These are phyloP conservation scores for Colletotrichum scovillei DNA, from an alignment of 2,329 filamentous ascomycete species.

Conservation along the genomic window DNA sequence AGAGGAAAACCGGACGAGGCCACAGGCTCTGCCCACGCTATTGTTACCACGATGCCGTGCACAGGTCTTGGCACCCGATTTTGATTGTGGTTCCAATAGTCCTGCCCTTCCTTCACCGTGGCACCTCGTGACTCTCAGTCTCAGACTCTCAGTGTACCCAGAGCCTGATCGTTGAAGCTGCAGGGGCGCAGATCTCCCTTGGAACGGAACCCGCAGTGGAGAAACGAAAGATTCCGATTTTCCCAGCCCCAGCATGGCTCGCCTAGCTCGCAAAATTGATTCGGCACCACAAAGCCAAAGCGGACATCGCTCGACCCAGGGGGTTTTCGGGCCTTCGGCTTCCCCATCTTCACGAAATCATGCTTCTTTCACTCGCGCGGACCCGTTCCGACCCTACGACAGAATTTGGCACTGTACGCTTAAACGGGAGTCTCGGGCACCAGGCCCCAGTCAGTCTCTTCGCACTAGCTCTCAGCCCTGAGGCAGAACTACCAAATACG, in stretches of 20 bases:
- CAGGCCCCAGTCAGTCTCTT: not conserved
- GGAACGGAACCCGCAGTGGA: slow-evolving; percentile 3
- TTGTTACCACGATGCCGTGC: not conserved
- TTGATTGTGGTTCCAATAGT: not conserved
- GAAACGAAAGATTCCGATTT: slow-evolving; percentile 1
- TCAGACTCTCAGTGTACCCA: not conserved
- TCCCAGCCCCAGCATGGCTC: slow-evolving; percentile 4
- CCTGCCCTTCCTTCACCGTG: not conserved
- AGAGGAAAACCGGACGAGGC: not conserved
- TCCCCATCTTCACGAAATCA: slow-evolving; percentile 16
- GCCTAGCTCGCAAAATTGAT: not conserved
- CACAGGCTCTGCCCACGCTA: slow-evolving; percentile 8
- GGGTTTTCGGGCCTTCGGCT: slow-evolving; percentile 1
- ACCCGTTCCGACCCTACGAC: not conserved
- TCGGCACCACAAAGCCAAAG: not conserved
- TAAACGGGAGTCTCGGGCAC: not conserved
- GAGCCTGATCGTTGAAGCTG: not conserved
- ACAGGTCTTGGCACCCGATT: slow-evolving; percentile 14
- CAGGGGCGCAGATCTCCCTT: slow-evolving; percentile 23
- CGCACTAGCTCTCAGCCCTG: slow-evolving; percentile 10
- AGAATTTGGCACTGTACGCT: not conserved
- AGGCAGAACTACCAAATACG: not conserved
- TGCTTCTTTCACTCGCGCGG: slow-evolving; percentile 8
- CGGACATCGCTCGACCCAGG: not conserved
- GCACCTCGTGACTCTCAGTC: not conserved